phyloP scores from a whole-genome alignment of 139 green algal species.

The Coccomyxa sp. region DNA sequence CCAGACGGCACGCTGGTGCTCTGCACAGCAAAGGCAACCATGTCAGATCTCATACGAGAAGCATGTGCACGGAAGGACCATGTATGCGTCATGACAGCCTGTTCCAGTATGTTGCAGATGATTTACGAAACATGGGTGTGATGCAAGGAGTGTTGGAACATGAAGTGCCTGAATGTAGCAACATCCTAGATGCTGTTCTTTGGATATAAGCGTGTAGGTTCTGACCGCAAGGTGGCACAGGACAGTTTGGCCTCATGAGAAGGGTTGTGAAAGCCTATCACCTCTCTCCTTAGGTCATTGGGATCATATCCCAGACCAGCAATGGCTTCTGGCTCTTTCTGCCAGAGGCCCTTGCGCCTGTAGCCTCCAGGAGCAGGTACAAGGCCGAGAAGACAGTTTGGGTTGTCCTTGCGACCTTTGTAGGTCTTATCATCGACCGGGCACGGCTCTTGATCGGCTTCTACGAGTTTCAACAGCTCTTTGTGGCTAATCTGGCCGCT shows the following conservation, averaged over 20 bases:
- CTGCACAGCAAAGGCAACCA: slow-evolving; percentile 11
- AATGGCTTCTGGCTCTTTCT: slow-evolving; percentile 50
- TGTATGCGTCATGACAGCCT: no score
- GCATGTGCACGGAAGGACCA: no score
- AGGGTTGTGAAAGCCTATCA: no score
- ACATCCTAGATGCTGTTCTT: no score
- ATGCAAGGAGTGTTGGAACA: no score
- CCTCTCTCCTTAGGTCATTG: slow-evolving; percentile 14
- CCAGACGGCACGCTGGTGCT: slow-evolving; percentile 43
- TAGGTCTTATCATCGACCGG: slow-evolving; percentile 3
- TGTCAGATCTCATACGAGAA: no score
- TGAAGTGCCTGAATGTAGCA: no score
- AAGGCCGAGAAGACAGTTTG: slow-evolving; percentile 66
- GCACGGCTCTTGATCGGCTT: slow-evolving; percentile 1
- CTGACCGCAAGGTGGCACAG: no score
- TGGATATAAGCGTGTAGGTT: no score
- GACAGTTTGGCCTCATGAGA: no score
- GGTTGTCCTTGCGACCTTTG: slow-evolving; percentile 42
- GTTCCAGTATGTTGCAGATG: no score
- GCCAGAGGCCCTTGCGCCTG: slow-evolving; percentile 71
- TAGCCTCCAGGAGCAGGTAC: slow-evolving; percentile 40
- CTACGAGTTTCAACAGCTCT: background rate
- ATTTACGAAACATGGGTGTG: no score
- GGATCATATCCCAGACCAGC: slow-evolving; percentile 42
- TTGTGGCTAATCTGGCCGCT: background rate